Percentiles rank a stretch among this genome's conserved stretches.
phyloP scores from a whole-genome alignment of 805 yeast species.

The Scheffersomyces spartinae region DNA sequence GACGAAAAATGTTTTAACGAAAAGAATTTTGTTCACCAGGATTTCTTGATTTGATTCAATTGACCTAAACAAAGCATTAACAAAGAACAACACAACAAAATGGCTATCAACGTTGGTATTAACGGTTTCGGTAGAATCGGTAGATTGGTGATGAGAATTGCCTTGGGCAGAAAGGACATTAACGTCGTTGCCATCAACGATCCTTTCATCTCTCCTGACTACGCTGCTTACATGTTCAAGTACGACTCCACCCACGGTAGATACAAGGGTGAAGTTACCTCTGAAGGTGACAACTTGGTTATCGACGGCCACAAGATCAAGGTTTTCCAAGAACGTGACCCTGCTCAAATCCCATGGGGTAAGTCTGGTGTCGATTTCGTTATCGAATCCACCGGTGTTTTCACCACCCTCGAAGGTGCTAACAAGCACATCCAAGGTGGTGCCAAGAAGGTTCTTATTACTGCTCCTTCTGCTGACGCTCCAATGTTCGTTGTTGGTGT shows the following conservation, averaged over 20 bases:
- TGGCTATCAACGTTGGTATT: constrained; percentile 71
- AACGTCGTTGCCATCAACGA: constrained; percentile 83
- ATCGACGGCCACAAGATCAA: constrained; percentile 58
- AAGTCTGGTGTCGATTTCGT: constrained; percentile 71
- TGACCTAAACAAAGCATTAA: too few relatives aligned
- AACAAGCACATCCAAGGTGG: constrained; percentile 79
- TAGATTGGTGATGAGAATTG: constrained; percentile 79
- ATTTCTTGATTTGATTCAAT: too few relatives aligned
- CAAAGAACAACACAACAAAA: too few relatives aligned
- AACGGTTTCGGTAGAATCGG: constrained; percentile 96
- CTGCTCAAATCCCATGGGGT: constrained; percentile 84
- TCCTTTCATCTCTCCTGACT: constrained; percentile 82
- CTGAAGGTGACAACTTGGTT: constrained; percentile 46
- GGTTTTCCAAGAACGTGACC: constrained; percentile 76
- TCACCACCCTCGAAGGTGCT: constrained; percentile 75
- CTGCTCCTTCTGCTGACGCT: constrained; percentile 90
- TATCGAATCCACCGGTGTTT: constrained; percentile 91
- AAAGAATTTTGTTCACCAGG: too few relatives aligned
- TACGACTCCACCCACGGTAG: constrained; percentile 90
- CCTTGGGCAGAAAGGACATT: constrained; percentile 61
- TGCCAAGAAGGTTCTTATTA: constrained; percentile 90
- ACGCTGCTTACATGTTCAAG: constrained; percentile 93
- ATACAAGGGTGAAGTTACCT: constrained; percentile 62
- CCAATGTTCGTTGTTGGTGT: constrained; percentile 95
- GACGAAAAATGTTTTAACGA: too few relatives aligned